Base-by-base conservation (phyloP, 352 stramenopile species). In the Pythium brachiatum region DNA sequence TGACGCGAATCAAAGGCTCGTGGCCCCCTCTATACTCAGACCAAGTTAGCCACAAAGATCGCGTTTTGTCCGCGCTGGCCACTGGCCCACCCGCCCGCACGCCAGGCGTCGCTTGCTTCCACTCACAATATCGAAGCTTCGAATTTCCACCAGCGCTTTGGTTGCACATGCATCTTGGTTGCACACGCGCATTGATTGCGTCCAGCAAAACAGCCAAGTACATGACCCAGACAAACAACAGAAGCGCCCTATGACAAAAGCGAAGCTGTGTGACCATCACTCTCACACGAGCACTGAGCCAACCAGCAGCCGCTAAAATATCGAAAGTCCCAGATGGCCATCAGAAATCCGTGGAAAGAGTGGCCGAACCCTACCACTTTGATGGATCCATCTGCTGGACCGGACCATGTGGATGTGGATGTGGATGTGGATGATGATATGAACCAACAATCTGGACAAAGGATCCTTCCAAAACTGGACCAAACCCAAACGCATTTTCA, bases 1-100 rank as follows among this genome's bases (percentile, higher is more conserved):
- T 60, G 53, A 60, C 53, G 53, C 53, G 20, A 39, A 60, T 60
- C 53, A 60, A 48, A 36, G 34, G 27, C 53, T 51, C 21, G 34
- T 57, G 16, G 13, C 51, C 27, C n/a, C 11, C 51, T 7, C 18
- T 46, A 57, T 57, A 57, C 12, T 47, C 13, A 58, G 27, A 8
- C 16, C 52, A 25, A 58, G 52, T 46, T 2, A 58, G 11, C 31
- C 21, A 11, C 27, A 58, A 58, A 58, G 52, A 58, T 58, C 52
- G 52, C 52, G 52, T 41, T 13, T n/a, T n/a, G n/a, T n/a, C n/a
- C n/a, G n/a, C 41, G 41, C 41, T 48, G n/a, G 41, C 41, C 41
- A 27, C 41, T 48, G 41, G 41, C 41, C 41, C 41, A 48, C 39
- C 39, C 39, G 21, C 38, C 16, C 13, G 21, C 38, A 9, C 13